Base-by-base conservation (phyloP, 345 rosid species). In the Limnanthes douglasii region DNA sequence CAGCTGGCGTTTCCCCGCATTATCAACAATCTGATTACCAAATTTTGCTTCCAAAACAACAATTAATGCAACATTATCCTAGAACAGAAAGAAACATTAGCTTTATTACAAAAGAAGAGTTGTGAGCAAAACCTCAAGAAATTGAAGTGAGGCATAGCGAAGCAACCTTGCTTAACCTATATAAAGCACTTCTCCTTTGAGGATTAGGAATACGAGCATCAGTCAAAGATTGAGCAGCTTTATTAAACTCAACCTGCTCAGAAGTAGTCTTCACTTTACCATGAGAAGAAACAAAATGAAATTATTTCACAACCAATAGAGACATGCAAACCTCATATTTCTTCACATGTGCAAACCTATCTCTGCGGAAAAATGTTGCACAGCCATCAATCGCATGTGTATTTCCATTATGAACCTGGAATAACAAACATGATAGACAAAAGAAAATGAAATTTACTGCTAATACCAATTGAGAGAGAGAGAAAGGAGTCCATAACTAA, bases 11-110 rank as follows among this genome's bases (percentile, higher is more conserved):
- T 68, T 70, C 34, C 78, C 84, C 17, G 66, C 70, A 47, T 46
- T 57, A 55, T 76, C 75, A 39, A 49, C 64, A 41, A 72, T 73
- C 38, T 65, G 81, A 43, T 72, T 65, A 45, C 56, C 62, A 39
- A 77, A 69, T 57, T 66, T 72, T 24, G 75, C 70, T 50, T 69
- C 69, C 46, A 77, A 55, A 29, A 69, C 75, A 27, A 71, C 71
- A 39, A 77, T 67, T 18, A 77, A 45, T 26, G 82, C 88, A 43
- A 77, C 70, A 41, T 73, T 77, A 53, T 69, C 78, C 88, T 76
- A 37, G 6, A 10, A 34, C 15, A 7, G 13, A 41, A 15, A 37
- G 14, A 48, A 16, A 60, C 14, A 45, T 47, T 17, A 45, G 41
- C 29, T 46, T 6, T 0, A 25, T 21, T 21, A 34, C 4, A 17